Conservation (phyloP, 2,329 filamentous ascomycete species). For the Aspergillus brunneoviolaceus region DNA sequence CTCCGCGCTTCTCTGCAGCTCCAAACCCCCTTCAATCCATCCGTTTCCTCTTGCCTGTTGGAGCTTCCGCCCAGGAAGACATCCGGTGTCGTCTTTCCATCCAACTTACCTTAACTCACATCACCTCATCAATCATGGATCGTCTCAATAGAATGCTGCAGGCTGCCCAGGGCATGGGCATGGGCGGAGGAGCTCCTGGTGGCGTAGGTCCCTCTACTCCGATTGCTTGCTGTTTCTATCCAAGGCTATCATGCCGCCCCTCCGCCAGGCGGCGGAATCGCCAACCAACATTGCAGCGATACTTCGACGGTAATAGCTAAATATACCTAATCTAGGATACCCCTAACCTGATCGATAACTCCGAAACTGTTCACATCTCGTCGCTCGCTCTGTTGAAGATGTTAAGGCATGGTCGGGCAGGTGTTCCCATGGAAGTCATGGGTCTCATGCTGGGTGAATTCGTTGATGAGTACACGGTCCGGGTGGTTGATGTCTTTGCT, state of each 20-base stretch:
- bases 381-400: conserved; percentile 97
- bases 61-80: conserved; percentile 35
- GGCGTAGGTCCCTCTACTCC: conserved; percentile 34
- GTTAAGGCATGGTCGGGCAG: conserved; percentile 93
- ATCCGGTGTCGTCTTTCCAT: conserved; percentile 19
- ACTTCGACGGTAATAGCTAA: conserved; percentile 11
- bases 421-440: conserved; percentile 99
- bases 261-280: not conserved
- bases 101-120: conserved; percentile 20
- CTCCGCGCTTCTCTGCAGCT: not conserved
- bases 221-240: not conserved
- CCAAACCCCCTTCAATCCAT: not conserved
- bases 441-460: conserved; percentile 98
- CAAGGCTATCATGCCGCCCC: not conserved
- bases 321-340: conserved; percentile 64
- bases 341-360: conserved; percentile 91
- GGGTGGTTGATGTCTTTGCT: conserved; percentile 97
- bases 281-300: not conserved
- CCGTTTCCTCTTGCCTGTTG: conserved; percentile 12
- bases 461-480: conserved; percentile 97
- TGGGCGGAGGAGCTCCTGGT: conserved; percentile 39
- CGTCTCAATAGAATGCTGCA: conserved; percentile 86
- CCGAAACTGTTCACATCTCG: conserved; percentile 98
- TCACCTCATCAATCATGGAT: conserved; percentile 64
- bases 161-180: conserved; percentile 63